Conservation (phyloP, 345 rosid genomes). For the Populus simonii region DNA sequence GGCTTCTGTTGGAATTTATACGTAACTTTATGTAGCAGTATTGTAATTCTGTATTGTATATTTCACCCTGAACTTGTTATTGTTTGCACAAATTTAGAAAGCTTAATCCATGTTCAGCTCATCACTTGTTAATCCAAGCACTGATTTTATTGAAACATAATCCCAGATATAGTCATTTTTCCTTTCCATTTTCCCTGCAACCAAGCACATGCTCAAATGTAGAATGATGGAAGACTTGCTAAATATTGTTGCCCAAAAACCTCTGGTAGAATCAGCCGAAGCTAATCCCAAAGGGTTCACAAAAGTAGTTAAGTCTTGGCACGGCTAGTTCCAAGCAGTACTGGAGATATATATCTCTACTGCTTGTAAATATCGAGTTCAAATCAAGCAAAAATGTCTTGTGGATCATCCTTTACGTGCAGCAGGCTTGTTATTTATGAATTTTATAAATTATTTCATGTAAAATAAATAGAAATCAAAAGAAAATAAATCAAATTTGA, state of each 20-base stretch:
- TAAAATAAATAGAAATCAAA: too few species aligned
- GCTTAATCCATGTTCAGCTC: not conserved
- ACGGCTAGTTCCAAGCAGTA: not conserved
- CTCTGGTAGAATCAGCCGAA: not conserved
- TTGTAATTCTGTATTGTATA: not conserved
- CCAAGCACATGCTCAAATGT: not conserved
- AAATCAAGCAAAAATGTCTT: not conserved
- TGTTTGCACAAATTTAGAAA: constrained; percentile 11
- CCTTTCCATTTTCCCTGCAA: not conserved
- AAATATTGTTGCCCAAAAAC: not conserved
- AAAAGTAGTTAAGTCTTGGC: not conserved
- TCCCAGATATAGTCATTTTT: not conserved
- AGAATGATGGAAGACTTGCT: not conserved
- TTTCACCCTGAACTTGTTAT: not conserved
- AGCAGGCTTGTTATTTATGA: not conserved
- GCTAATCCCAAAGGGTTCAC: not conserved
- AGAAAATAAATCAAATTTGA: too few species aligned
- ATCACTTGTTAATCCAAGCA: not conserved
- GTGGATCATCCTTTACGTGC: not conserved
- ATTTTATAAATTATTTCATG: too few species aligned
- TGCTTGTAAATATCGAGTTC: not conserved
- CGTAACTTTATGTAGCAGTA: not conserved
- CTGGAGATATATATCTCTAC: not conserved
- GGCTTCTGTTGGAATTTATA: constrained; percentile 1
- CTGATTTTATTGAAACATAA: not conserved